Evolutionary conservation across 179 eudicot genomes (phyloP).

Genomic region (Silene coronaria): DNA sequence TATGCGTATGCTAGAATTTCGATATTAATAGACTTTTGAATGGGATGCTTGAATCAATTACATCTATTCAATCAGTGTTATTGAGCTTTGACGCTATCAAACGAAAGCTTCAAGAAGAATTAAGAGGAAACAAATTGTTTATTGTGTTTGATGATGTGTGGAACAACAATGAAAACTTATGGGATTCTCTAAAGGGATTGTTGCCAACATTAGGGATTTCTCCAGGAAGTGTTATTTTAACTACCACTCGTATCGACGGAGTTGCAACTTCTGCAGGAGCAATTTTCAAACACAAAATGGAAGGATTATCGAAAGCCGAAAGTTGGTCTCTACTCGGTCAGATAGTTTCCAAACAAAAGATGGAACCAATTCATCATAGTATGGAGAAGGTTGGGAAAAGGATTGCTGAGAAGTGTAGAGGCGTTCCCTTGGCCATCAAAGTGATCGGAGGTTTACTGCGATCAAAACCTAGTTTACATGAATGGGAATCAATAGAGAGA

Average conservation of each 20-base stretch:
- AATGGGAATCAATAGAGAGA: too few relatives aligned
- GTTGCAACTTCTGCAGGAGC: slow-evolving; percentile 3
- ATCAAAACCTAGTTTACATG: neutral
- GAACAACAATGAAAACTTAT: neutral
- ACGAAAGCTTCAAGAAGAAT: slow-evolving; percentile 2
- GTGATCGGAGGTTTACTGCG: neutral
- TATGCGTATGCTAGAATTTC: slow-evolving; percentile 16
- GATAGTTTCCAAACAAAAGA: neutral
- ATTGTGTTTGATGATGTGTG: slow-evolving; percentile 36
- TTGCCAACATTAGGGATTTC: neutral
- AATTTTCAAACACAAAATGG: neutral
- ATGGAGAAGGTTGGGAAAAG: slow-evolving; percentile 15
- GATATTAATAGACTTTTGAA: neutral
- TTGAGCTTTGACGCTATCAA: slow-evolving; percentile 10
- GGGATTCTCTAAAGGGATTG: slow-evolving; percentile 7
- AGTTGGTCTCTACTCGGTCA: slow-evolving; percentile 13
- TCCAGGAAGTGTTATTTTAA: slow-evolving; percentile 16
- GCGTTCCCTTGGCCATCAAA: slow-evolving; percentile 21
- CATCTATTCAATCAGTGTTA: neutral
- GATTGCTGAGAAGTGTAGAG: slow-evolving; percentile 19
- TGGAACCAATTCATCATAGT: neutral
- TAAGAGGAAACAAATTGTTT: slow-evolving; percentile 13
- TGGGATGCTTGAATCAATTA: slow-evolving; percentile 18
- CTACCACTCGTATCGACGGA: slow-evolving; percentile 17
- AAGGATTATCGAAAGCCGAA: neutral